Conservation (phyloP, 352 stramenopile genomes). For the Globisporangium spiculum region DNA sequence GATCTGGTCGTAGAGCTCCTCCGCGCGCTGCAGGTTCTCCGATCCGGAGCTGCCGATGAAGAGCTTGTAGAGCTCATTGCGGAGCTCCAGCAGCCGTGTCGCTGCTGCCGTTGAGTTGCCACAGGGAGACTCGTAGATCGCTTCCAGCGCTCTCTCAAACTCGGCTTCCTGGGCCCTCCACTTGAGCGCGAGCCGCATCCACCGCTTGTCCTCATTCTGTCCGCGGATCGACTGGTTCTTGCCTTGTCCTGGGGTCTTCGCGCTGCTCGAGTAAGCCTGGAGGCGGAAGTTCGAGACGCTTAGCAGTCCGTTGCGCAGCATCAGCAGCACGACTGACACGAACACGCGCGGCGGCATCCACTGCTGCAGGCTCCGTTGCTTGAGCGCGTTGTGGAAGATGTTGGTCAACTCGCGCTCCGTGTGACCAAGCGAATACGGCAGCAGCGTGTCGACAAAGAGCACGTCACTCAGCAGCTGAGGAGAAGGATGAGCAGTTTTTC, state of each 20-base stretch:
- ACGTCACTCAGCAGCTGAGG: constrained; percentile 40
- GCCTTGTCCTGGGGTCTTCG: neutral
- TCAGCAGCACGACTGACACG: constrained; percentile 53
- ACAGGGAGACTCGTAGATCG: constrained; percentile 30
- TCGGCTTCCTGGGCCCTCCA: constrained; percentile 47
- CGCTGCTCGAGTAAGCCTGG: constrained; percentile 10
- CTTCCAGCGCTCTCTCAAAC: constrained; percentile 53
- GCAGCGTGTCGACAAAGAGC: constrained; percentile 41
- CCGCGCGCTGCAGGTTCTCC: constrained; percentile 11
- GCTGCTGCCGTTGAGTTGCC: neutral
- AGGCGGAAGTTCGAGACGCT: constrained; percentile 53
- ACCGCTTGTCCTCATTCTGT: constrained; percentile 41
- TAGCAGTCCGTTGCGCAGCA: constrained; percentile 55
- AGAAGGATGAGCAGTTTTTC: neutral
- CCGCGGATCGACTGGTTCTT: constrained; percentile 22
- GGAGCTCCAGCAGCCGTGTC: constrained; percentile 12
- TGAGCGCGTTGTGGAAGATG: constrained; percentile 66
- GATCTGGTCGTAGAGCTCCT: constrained; percentile 13
- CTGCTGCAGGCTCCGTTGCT: constrained; percentile 45
- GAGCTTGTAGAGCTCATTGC: constrained; percentile 19
- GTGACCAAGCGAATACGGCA: constrained; percentile 42
- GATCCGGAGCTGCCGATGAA: constrained; percentile 9
- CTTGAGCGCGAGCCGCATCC: constrained; percentile 46
- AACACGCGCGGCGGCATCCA: constrained; percentile 66
- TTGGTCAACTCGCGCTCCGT: constrained; percentile 54